phyloP scores from a whole-genome alignment of 1,284 basidiomycete genomes.

The Cutaneotrichosporon sp. region DNA sequence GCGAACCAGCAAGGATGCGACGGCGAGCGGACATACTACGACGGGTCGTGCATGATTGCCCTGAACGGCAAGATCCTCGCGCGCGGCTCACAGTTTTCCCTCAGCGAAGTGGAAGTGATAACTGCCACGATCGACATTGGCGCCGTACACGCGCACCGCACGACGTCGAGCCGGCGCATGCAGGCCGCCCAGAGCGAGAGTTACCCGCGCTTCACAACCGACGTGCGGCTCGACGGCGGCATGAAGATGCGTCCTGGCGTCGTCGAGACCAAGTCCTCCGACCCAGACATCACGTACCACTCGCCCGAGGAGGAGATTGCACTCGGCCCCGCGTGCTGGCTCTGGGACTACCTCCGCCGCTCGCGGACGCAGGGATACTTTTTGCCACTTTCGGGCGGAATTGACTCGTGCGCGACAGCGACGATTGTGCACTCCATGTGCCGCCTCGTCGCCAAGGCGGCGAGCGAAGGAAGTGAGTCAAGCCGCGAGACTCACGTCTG shows the following conservation, averaged over 20 bases:
- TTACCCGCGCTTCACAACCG: conserved; percentile 72
- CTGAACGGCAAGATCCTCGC: conserved; percentile 88
- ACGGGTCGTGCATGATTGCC: conserved; percentile 92
- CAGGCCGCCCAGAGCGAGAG: conserved; percentile 72
- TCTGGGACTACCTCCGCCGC: conserved; percentile 96
- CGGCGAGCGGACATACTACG: conserved; percentile 95
- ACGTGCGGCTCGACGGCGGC: conserved; percentile 61
- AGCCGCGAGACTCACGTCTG: not conserved
- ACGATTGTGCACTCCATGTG: conserved; percentile 97
- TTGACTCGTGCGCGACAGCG: conserved; percentile 94
- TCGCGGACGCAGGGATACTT: conserved; percentile 95
- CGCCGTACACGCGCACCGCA: conserved; percentile 82
- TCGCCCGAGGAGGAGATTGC: conserved; percentile 94
- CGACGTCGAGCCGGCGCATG: conserved; percentile 74
- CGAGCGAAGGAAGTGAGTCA: conserved; percentile 60
- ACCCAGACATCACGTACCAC: conserved; percentile 68
- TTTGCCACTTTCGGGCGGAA: conserved; percentile 92
- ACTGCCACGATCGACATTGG: conserved; percentile 93
- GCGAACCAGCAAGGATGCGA: conserved; percentile 99
- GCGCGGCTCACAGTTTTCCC: conserved; percentile 92
- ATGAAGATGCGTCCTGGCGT: conserved; percentile 61
- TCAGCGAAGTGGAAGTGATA: conserved; percentile 92
- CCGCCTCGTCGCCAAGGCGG: conserved; percentile 73
- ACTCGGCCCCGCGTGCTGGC: conserved; percentile 94
- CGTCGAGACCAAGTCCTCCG: conserved; percentile 54